Percentiles rank a stretch among this genome's conserved stretches.
Evolutionary conservation across 2,329 filamentous ascomycete genomes (phyloP).

Genomic region (Aspergillus sp.): DNA sequence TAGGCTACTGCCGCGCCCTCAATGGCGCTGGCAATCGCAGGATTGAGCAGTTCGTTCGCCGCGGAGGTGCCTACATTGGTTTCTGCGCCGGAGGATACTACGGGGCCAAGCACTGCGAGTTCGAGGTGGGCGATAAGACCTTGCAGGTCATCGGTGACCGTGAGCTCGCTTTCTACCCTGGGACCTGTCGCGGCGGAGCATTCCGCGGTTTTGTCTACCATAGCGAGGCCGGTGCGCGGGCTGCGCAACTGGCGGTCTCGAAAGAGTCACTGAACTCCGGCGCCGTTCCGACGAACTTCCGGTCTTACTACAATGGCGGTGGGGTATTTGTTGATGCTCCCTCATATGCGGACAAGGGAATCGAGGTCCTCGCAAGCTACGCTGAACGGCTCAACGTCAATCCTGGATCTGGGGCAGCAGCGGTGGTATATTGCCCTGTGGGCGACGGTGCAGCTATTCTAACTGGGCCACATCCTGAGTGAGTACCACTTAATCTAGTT

Average conservation of each 20-base stretch:
- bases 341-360: constrained; percentile 59
- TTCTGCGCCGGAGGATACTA: constrained; percentile 97
- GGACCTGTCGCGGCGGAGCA: constrained; percentile 79
- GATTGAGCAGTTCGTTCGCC: constrained; percentile 81
- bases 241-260: constrained; percentile 65
- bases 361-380: constrained; percentile 83
- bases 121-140: constrained; percentile 77
- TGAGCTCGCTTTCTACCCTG: constrained; percentile 86
- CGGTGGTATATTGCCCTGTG: constrained; percentile 78
- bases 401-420: constrained; percentile 70
- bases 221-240: constrained; percentile 79
- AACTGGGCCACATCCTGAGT: constrained; percentile 93
- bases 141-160: constrained; percentile 84
- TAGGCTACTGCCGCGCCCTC: constrained; percentile 83
- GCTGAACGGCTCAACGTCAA: constrained; percentile 73
- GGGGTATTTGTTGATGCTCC: constrained; percentile 85
- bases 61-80: constrained; percentile 82
- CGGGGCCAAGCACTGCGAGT: constrained; percentile 77
- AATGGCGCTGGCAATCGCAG: constrained; percentile 84
- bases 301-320: constrained; percentile 90
- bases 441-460: constrained; percentile 77
- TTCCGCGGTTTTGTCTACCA: constrained; percentile 89
- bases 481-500: constrained; percentile 32
- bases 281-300: constrained; percentile 61
- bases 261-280: constrained; percentile 58